A percentile compares a stretch with the other conserved stretches of the same genome.
Evolutionary conservation across 2,329 filamentous ascomycete genomes (phyloP).

Genomic region (Myriosclerotinia duriaeana): DNA sequence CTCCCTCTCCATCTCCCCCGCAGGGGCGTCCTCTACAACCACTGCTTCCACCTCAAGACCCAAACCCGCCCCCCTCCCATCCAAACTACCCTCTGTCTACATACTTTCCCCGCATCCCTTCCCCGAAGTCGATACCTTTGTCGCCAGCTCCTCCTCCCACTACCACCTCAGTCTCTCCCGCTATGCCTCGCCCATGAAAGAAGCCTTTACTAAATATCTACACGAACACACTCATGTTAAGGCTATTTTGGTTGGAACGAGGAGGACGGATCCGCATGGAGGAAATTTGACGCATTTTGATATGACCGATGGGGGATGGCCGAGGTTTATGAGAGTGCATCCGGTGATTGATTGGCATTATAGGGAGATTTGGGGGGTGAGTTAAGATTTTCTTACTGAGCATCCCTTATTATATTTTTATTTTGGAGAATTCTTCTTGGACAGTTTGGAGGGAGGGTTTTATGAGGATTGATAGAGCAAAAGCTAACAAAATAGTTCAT

Average conservation of each 20-base stretch:
- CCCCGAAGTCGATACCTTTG: slow-evolving; percentile 81
- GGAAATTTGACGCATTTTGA: slow-evolving; percentile 78
- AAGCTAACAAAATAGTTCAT: slow-evolving; percentile 61
- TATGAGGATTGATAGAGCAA: neutral
- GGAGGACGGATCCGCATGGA: slow-evolving; percentile 90
- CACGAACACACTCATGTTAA: slow-evolving; percentile 61
- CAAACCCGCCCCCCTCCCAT: slow-evolving; percentile 40
- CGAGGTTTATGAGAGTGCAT: slow-evolving; percentile 86
- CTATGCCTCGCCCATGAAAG: slow-evolving; percentile 76
- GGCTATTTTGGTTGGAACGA: slow-evolving; percentile 83
- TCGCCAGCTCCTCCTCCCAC: slow-evolving; percentile 59
- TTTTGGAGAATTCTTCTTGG: neutral
- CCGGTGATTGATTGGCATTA: slow-evolving; percentile 98
- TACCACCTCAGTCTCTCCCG: slow-evolving; percentile 77
- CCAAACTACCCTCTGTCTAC: slow-evolving; percentile 74
- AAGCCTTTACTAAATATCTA: slow-evolving; percentile 77
- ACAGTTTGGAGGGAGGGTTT: too few species aligned
- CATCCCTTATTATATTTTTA: neutral
- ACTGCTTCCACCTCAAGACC: slow-evolving; percentile 71
- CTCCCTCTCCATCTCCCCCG: slow-evolving; percentile 37
- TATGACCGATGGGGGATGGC: slow-evolving; percentile 86
- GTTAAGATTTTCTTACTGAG: slow-evolving; percentile 42
- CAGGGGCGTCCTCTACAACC: slow-evolving; percentile 64
- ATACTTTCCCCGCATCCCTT: slow-evolving; percentile 85
- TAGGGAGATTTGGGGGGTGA: slow-evolving; percentile 86